These are phyloP conservation scores for Ziziphus jujuba DNA, from an alignment of 306 rosid genomes.

Conservation along the genomic window DNA sequence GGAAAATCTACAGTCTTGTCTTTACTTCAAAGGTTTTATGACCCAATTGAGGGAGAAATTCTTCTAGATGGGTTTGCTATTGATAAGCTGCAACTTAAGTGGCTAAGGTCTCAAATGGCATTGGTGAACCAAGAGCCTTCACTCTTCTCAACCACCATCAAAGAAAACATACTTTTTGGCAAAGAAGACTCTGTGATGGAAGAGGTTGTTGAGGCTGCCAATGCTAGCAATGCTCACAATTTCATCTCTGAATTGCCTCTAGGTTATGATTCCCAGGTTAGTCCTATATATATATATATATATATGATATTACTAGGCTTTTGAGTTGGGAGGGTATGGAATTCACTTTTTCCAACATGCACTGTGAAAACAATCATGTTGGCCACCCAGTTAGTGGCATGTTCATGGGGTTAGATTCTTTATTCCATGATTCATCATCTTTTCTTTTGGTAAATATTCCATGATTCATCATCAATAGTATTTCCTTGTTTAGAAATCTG, in stretches of 20 bases:
- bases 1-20: conserved; percentile 4
- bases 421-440: too few species aligned
- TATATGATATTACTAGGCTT: too few species aligned
- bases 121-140: conserved; percentile 36
- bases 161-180: conserved; percentile 30
- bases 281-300: neutral
- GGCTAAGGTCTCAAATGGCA: conserved; percentile 32
- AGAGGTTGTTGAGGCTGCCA: conserved; percentile 25
- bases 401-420: too few species aligned
- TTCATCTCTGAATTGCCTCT: conserved; percentile 25
- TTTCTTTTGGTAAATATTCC: too few species aligned
- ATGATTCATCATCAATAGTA: too few species aligned
- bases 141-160: conserved; percentile 23
- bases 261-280: conserved; percentile 32
- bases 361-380: too few species aligned
- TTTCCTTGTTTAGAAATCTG: too few species aligned
- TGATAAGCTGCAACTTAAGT: conserved; percentile 25
- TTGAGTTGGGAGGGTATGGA: too few species aligned
- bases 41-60: conserved; percentile 27
- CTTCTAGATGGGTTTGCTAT: conserved; percentile 19
- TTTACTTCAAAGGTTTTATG: conserved; percentile 25
- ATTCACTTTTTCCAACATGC: too few species aligned
- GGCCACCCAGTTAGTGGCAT: too few species aligned
- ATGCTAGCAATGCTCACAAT: conserved; percentile 23
- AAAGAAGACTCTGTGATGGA: conserved; percentile 18